Base-by-base conservation (phyloP, 805 yeast species). In the Zygosaccharomyces pseudorouxii region DNA sequence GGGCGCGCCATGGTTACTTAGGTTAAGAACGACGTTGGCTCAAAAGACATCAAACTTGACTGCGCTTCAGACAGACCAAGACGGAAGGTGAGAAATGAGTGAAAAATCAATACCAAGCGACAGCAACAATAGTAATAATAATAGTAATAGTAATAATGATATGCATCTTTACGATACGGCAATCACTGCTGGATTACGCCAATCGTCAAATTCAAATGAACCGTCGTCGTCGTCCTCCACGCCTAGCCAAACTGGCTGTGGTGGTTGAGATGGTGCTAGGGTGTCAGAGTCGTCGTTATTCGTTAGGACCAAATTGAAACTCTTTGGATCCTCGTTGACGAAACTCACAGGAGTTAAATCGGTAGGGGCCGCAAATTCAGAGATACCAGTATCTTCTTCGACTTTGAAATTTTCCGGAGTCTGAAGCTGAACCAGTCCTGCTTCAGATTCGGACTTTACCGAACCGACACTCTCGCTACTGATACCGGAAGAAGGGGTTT, bases 111-210 rank as follows among this genome's bases (percentile, higher is more conserved):
- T 12, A 25, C 29, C 41, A 38, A 22, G 16, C 8, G 41, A 25
- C 3, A n/a, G n/a, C n/a, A 22, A 5, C 41, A 22, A 38, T 16
- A 38, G 19, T 14, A 19, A 8, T n/a, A 11, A 19, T 18, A 3
- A 22, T 6, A 22, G 5, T 28, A 22, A 38, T 16, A 38, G 19
- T 14, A 19, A 8, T n/a, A 11, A 19, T 18, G 11, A 22, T 6
- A 20, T 22, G 29, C 29, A 33, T 33, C 37, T 10, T 33, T 14
- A 33, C 37, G 37, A 33, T 14, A 42, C 30, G 46, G 71, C 65
- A 67, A 70, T 68, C 74, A 58, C 74, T 63, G 65, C 74, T 70
- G 74, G 73, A 70, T 70, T 68, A 68, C 74, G 73, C 74, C 70
- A 69, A 69, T 68, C 70, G 62, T 66, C 72, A 60, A 68, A 64